Evolutionary conservation across 2,329 filamentous ascomycete genomes (phyloP).

Genomic region (Corinectria fuckeliana): DNA sequence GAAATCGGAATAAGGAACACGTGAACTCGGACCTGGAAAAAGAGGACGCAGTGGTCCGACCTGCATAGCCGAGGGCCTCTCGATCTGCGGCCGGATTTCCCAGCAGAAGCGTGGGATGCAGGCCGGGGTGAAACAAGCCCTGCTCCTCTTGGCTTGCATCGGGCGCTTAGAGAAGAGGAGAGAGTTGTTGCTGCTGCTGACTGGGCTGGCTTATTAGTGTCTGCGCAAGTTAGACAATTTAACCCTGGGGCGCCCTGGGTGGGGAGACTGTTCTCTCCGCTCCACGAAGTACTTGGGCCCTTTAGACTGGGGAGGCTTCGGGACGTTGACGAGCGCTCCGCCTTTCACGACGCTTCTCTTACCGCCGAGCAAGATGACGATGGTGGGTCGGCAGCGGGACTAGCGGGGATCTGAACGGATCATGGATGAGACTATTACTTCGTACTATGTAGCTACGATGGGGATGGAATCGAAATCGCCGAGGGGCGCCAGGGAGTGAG

Average conservation of each 20-base stretch:
- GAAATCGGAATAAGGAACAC: conserved; percentile 28
- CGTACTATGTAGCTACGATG: no score
- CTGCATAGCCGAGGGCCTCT: conserved; percentile 50
- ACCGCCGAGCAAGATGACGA: conserved; percentile 41
- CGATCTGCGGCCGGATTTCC: conserved; percentile 43
- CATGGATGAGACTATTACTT: no score
- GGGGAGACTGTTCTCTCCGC: no score
- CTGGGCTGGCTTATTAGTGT: conserved; percentile 2
- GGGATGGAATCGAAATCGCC: conserved; percentile 8
- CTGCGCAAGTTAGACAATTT: conserved; percentile 4
- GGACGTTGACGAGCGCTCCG: conserved; percentile 30
- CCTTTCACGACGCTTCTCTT: conserved; percentile 48
- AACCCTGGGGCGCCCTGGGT: not conserved
- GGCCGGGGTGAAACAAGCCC: conserved; percentile 37
- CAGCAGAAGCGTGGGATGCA: conserved; percentile 44
- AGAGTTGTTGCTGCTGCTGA: no score
- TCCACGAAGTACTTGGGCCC: no score
- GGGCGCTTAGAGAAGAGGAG: conserved; percentile 41
- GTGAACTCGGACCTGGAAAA: not conserved
- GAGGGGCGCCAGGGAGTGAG: no score
- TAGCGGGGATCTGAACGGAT: conserved; percentile 21
- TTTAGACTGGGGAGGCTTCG: conserved; percentile 15
- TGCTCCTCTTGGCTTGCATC: conserved; percentile 37
- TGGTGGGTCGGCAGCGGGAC: conserved; percentile 30
- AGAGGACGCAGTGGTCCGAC: conserved; percentile 38